Evolutionary conservation across 805 yeast species (phyloP), one percentile per base, ranked within the genome.

Genomic region (Yamadazyma ubonensis): DNA sequence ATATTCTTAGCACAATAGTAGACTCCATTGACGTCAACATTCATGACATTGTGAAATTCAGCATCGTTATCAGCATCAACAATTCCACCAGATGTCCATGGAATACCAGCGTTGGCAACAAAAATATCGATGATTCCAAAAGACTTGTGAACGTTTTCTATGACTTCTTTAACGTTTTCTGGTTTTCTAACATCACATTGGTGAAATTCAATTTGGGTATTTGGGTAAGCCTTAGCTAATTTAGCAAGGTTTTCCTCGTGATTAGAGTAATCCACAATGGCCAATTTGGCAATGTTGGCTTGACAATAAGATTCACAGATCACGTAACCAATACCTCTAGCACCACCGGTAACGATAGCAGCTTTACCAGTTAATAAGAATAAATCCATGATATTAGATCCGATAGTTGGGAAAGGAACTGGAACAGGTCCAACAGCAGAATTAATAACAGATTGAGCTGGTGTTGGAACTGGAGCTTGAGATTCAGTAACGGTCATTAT

Each of bases 21-120:
- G 32, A 83, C 85, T 8, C 93, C 88, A 57, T 85, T 81, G 45
- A 89, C 68, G 58, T 89, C 93, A 40, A 85, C 77, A 55, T 79
- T 76, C 56, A 87, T 73, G 41, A 88, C 78, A 49, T 78, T 78
- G 58, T 74, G 68, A 90, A 95, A 89, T 52, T 78, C 80, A 39
- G 65, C 63, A 48, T 71, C 71, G 46, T 77, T 78, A 34, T 66
- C 71, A 27, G 63, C 66, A 20, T 57, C 63, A 41, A 69, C 59
- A 44, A 69, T 49, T 18, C 61, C 51, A 28, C 75, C 75, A 0
- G 71, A 55, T 42, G 68, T 65, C 75, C 75, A 69, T n/a, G 73
- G 73, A 33, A 69, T 67, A 27, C 75, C 75, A 5, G 75, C 75
- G 45, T 70, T 70, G 45, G 75, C 75, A 33, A 68, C 70, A 42